These are phyloP conservation scores for Calonectria fujianensis DNA, from an alignment of 2,329 filamentous ascomycete genomes.

Conservation along the genomic window DNA sequence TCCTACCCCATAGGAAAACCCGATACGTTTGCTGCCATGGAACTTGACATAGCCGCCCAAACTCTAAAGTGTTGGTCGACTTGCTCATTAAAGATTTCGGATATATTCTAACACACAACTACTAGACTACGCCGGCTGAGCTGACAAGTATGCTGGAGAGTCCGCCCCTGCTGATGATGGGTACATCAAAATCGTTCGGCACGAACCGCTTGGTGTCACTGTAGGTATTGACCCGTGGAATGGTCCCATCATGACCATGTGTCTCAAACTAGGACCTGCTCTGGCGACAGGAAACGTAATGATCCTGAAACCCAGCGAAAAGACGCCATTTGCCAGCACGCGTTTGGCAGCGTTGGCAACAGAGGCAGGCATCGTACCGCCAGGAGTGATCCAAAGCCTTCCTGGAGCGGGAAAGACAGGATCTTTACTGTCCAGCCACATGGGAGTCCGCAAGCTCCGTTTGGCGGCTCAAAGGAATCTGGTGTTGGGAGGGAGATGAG, in stretches of 20 bases:
- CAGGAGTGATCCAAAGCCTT: background rate
- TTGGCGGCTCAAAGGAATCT: background rate
- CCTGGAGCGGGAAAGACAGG: background rate
- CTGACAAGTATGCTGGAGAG: background rate
- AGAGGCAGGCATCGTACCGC: background rate
- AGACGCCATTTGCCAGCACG: background rate
- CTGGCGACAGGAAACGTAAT: background rate
- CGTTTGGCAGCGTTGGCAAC: background rate
- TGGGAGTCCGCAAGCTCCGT: slow-evolving; percentile 4
- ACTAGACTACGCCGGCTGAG: background rate
- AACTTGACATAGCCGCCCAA: background rate
- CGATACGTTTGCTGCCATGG: background rate
- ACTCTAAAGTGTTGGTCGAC: background rate
- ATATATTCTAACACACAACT: background rate
- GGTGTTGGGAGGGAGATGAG: background rate
- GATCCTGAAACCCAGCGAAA: background rate
- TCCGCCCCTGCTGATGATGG: background rate
- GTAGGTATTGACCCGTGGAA: background rate
- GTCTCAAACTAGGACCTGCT: background rate
- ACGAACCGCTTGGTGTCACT: background rate
- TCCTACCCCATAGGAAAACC: background rate
- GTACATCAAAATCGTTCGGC: background rate
- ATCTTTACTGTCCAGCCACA: background rate
- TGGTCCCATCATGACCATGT: background rate
- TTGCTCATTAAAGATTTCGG: background rate